These are phyloP conservation scores for Dioscorea zingiberensis DNA, from an alignment of 106 monocot genomes.

Conservation along the genomic window DNA sequence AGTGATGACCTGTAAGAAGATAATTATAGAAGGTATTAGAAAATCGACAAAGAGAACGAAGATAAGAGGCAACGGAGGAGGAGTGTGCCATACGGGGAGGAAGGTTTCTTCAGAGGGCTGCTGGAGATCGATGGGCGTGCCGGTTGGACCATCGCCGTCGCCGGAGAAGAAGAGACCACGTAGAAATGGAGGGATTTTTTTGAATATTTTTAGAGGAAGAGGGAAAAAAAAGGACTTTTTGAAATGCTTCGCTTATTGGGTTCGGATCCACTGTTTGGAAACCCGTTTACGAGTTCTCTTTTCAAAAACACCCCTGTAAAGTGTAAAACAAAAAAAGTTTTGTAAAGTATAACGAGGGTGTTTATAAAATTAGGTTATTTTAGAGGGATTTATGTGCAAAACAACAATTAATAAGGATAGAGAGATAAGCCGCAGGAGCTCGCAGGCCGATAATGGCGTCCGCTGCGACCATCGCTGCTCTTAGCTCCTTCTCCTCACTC, in stretches of 20 bases:
- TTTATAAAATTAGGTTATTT: too few species aligned
- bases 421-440: too few species aligned
- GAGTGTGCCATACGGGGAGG: not conserved
- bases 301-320: too few species aligned
- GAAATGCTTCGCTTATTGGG: too few species aligned
- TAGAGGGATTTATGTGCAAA: too few species aligned
- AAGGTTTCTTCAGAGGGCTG: not conserved
- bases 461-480: constrained; percentile 2
- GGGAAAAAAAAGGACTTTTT: not conserved
- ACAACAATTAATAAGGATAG: too few species aligned
- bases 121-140: not conserved
- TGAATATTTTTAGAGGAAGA: not conserved
- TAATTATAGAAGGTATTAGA: not conserved
- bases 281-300: too few species aligned
- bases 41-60: not conserved
- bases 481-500: constrained; percentile 11
- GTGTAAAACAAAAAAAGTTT: too few species aligned
- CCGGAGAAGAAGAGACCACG: not conserved
- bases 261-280: too few species aligned
- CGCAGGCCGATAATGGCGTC: not conserved
- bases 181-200: too few species aligned
- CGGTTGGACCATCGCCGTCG: constrained; percentile 1
- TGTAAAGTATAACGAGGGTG: too few species aligned
- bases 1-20: constrained; percentile 13
- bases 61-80: not conserved